Evolutionary conservation across 768 basidiomycete species (phyloP).

Genomic region (Tulasnella sp.): DNA sequence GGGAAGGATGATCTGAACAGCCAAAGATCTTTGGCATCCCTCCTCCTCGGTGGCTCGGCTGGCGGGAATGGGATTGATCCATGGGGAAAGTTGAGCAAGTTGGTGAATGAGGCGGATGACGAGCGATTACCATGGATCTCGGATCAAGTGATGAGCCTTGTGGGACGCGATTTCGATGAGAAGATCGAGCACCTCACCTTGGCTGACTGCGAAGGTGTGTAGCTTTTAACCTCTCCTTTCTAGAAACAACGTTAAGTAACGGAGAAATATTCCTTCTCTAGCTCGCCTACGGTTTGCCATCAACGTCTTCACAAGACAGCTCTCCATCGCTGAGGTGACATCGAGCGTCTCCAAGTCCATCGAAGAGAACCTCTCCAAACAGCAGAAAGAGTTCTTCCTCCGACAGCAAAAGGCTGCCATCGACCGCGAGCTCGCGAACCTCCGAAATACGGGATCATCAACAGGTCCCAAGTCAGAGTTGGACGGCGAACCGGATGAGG

Average conservation of each 20-base stretch:
- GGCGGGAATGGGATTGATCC: background rate
- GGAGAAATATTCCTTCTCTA: conserved; percentile 17
- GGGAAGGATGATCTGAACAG: background rate
- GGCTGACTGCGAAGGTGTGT: conserved; percentile 23
- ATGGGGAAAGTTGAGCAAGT: conserved; percentile 10
- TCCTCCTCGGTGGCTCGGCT: background rate
- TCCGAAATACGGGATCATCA: conserved; percentile 26
- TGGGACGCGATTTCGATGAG: conserved; percentile 56
- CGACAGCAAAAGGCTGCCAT: conserved; percentile 75
- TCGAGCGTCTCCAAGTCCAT: conserved; percentile 71
- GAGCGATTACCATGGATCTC: conserved; percentile 35
- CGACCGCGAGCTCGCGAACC: conserved; percentile 56
- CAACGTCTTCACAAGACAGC: conserved; percentile 59
- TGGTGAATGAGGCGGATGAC: conserved; percentile 8
- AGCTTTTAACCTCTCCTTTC: background rate
- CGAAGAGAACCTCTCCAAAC: conserved; percentile 74
- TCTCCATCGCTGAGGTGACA: conserved; percentile 68
- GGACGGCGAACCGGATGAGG: conserved; percentile 52
- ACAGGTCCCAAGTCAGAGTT: conserved; percentile 32
- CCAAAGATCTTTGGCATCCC: background rate
- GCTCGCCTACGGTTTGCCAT: conserved; percentile 56
- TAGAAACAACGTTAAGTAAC: conserved; percentile 30
- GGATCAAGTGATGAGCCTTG: conserved; percentile 52
- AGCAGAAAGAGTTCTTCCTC: conserved; percentile 80
- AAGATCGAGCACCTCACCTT: conserved; percentile 42